Evolutionary conservation across 257 asterid genomes (phyloP).

Genomic region (Salvia miltiorrhiza): DNA sequence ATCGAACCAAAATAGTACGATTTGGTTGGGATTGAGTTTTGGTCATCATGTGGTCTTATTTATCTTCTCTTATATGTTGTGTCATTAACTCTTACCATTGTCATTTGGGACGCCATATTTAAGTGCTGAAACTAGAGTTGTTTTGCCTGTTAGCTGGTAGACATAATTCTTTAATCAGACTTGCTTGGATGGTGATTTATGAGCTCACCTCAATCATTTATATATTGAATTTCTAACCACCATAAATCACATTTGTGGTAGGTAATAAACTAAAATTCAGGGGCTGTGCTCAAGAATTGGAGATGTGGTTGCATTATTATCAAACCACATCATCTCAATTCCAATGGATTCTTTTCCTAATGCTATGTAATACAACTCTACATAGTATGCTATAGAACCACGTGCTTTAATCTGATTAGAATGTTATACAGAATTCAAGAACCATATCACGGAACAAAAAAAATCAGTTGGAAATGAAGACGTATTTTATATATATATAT

Average conservation of each 20-base stretch:
- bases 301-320: not conserved
- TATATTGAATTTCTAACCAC: conserved; percentile 15
- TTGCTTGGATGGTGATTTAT: conserved; percentile 41
- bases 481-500: too few species aligned
- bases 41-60: not conserved
- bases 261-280: not conserved
- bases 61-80: not conserved
- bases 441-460: too few species aligned
- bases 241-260: conserved; percentile 33
- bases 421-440: too few species aligned
- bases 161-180: conserved; percentile 24
- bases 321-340: not conserved
- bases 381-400: too few species aligned
- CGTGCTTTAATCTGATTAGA: too few species aligned
- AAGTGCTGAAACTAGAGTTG: not conserved
- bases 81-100: not conserved
- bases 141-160: conserved; percentile 20
- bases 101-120: not conserved
- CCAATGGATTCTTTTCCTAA: not conserved
- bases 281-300: not conserved
- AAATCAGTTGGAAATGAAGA: too few species aligned
- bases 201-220: conserved; percentile 19
- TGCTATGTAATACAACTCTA: too few species aligned
- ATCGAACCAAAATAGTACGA: too few species aligned
- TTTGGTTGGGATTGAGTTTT: too few species aligned